Evolutionary conservation across 225 moss, liverwort and hornwort genomes (phyloP).

Genomic region (Climacium dendroides): DNA sequence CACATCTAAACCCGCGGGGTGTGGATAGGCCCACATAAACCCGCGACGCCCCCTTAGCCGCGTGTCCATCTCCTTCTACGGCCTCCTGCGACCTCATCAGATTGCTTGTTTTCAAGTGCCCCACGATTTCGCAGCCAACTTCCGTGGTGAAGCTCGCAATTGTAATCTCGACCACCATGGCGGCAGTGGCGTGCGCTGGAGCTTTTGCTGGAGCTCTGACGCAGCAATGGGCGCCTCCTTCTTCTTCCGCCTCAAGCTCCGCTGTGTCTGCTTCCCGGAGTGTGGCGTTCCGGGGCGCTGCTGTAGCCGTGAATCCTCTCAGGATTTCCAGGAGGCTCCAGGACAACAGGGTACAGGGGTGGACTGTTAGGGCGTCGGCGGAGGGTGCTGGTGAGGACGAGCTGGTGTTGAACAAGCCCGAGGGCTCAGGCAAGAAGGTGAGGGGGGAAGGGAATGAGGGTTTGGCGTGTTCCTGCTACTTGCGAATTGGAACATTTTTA

Average conservation of each 20-base stretch:
- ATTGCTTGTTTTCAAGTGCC: background rate
- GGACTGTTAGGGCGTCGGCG: conserved; percentile 12
- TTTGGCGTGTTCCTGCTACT: background rate
- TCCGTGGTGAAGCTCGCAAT: background rate
- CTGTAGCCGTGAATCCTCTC: conserved; percentile 23
- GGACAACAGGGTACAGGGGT: conserved; percentile 5
- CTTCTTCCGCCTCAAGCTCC: background rate
- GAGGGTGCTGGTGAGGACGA: conserved; percentile 12
- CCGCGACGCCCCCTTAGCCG: conserved; percentile 4
- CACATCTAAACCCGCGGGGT: background rate
- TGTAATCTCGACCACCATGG: conserved; percentile 6
- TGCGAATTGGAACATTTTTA: background rate
- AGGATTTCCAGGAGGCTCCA: conserved; percentile 12
- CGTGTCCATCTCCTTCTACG: background rate
- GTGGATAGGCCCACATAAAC: background rate
- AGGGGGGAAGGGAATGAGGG: background rate
- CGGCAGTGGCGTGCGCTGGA: conserved; percentile 22
- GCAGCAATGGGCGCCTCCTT: conserved; percentile 14
- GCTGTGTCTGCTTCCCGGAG: conserved; percentile 20
- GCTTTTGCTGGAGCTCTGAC: conserved; percentile 8
- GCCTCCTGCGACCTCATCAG: background rate
- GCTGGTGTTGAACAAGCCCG: conserved; percentile 17
- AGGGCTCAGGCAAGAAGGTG: conserved; percentile 46
- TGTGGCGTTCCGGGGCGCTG: conserved; percentile 30
- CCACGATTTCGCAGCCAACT: background rate